Conservation (phyloP, 805 yeast genomes). For the Barnettozyma sucrosica region DNA sequence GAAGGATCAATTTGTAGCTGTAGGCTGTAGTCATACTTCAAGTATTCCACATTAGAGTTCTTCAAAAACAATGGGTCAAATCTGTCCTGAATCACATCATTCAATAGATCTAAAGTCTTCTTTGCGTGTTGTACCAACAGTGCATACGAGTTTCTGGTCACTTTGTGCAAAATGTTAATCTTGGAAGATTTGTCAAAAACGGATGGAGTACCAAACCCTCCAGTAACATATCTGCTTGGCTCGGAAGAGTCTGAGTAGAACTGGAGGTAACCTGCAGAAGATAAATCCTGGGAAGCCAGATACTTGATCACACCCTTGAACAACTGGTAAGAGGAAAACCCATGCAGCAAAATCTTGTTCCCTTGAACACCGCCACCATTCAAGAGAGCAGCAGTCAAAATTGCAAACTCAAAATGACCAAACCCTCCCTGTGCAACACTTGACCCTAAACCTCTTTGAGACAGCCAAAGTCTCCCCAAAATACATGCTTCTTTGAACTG, state of each 20-base stretch:
- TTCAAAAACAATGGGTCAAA: constrained; percentile 72
- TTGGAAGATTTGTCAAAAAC: constrained; percentile 71
- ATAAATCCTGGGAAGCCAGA: constrained; percentile 73
- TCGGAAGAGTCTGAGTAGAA: constrained; percentile 45
- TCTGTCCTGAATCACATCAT: constrained; percentile 78
- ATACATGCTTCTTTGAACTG: constrained; percentile 83
- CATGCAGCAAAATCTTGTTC: constrained; percentile 71
- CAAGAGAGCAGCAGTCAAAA: constrained; percentile 72
- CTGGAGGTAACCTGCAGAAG: constrained; percentile 56
- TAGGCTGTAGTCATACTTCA: constrained; percentile 59
- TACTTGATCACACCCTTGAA: constrained; percentile 85
- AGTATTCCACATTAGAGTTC: constrained; percentile 43
- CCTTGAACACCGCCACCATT: constrained; percentile 79
- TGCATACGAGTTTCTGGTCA: constrained; percentile 63
- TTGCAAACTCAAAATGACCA: constrained; percentile 86
- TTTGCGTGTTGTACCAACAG: constrained; percentile 59
- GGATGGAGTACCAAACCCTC: constrained; percentile 70
- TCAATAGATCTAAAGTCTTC: constrained; percentile 60
- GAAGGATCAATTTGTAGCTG: constrained; percentile 41
- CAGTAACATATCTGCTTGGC: constrained; percentile 37
- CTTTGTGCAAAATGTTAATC: constrained; percentile 75
- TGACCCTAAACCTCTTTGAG: constrained; percentile 77
- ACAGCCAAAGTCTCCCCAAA: constrained; percentile 84
- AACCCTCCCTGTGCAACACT: constrained; percentile 68
- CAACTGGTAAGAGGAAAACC: constrained; percentile 88